Base-by-base conservation (phyloP, 495 filamentous ascomycete genomes). In the Platismatia glauca region DNA sequence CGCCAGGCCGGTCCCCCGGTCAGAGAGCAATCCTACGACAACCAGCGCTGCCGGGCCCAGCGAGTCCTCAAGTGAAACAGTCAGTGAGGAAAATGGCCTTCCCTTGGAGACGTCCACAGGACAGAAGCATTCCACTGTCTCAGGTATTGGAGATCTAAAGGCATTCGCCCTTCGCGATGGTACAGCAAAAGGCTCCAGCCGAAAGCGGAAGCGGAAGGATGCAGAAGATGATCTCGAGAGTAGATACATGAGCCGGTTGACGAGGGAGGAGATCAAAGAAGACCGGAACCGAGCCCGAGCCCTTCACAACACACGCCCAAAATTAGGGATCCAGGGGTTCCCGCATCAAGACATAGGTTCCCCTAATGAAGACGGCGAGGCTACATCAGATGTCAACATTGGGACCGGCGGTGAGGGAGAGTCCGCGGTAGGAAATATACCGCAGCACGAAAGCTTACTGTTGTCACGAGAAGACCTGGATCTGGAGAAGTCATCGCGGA, bases 401-500 rank as follows among this genome's bases (percentile, higher is more conserved):
- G 38, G 57, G 15, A 52, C 39, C 55, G 44, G 59, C 8, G 62
- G 71, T 37, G 70, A 69, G 18, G 68, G 71, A 13, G 60, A 64
- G 22, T 53, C 55, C 13, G 27, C 46, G 15, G 62, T 66, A 5
- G 44, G 9, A 16, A 59, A 63, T 4, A 55, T 76, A 11, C 84
- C 82, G 3, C 77, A 82, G 58, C 87, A 89, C 71, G 86, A 89
- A 69, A 79, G 78, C 18, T 58, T 81, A 22, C 59, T 73, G 27
- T 72, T 74, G 7, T 62, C 71, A 20, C 70, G 72, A 56, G 75
- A 79, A 24, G 68, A 74, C 4, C 60, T 68, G 38, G 90, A 95
- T 63, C 61, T 95, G 0, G 88, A 94, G 44, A 96, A 95, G 73
- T 89, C 94, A 20, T 83, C 83, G 61, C 87, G 94, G 27, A 97